These are phyloP conservation scores for Zygosaccharomyces sapae DNA, from an alignment of 1,139 yeast genomes.

Conservation along the genomic window DNA sequence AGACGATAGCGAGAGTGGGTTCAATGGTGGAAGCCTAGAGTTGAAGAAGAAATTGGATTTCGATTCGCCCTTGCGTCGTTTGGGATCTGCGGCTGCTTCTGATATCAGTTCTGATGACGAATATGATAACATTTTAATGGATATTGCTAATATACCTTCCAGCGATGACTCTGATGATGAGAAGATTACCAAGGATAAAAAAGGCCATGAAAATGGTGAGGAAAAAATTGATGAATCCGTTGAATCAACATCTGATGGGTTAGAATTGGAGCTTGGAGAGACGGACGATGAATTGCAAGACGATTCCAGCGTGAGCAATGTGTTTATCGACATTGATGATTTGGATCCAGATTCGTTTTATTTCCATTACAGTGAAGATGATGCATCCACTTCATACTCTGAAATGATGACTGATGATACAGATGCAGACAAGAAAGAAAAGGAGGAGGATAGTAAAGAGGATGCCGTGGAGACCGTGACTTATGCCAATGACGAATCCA, in stretches of 20 bases:
- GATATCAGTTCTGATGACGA: constrained; percentile 39
- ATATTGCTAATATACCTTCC: constrained; percentile 36
- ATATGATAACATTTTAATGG: constrained; percentile 36
- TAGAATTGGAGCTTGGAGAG: constrained; percentile 17
- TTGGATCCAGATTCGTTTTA: constrained; percentile 39
- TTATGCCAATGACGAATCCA: constrained; percentile 65
- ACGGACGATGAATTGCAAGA: constrained; percentile 26
- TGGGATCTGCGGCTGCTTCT: constrained; percentile 29
- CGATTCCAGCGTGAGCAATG: constrained; percentile 34
- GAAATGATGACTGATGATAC: constrained; percentile 22
- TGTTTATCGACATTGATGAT: constrained; percentile 38
- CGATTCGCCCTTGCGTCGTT: constrained; percentile 27
- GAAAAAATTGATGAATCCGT: constrained; percentile 4
- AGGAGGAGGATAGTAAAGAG: constrained; percentile 19
- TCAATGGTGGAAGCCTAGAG: constrained; percentile 8
- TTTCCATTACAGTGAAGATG: constrained; percentile 33
- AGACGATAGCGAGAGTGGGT: constrained; percentile 24
- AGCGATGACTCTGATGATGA: constrained; percentile 32
- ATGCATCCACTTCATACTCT: constrained; percentile 29
- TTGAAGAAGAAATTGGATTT: constrained; percentile 14
- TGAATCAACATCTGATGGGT: constrained; percentile 15
- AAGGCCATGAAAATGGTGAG: constrained; percentile 6
- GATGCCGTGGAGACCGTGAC: constrained; percentile 28
- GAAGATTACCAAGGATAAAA: constrained; percentile 12
- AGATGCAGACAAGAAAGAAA: constrained; percentile 8